A percentile compares a stretch with the other conserved stretches of the same genome.
phyloP scores from a whole-genome alignment of 768 basidiomycete genomes.

The Ramaria rubella region DNA sequence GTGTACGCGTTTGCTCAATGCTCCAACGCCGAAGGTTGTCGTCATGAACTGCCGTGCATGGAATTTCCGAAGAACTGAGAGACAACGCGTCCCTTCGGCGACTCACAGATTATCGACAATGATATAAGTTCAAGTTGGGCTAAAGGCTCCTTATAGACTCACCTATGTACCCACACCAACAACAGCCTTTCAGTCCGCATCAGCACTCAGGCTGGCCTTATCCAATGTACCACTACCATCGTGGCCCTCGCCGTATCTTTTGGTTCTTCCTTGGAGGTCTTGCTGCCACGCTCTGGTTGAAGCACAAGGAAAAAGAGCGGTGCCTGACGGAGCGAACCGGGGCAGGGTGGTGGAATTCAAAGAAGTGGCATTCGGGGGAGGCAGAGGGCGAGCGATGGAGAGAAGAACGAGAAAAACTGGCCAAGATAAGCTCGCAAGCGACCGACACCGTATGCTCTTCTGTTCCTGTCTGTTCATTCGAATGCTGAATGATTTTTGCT shows the following conservation, averaged over 20 bases:
- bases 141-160: not conserved
- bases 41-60: too few relatives aligned
- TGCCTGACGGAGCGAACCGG: slow-evolving; percentile 23
- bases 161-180: not conserved
- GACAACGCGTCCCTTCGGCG: not conserved
- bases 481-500: slow-evolving; percentile 34
- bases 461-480: slow-evolving; percentile 24
- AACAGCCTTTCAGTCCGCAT: not conserved
- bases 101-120: not conserved
- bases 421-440: slow-evolving; percentile 42
- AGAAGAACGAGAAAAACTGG: slow-evolving; percentile 41
- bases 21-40: too few relatives aligned
- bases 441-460: slow-evolving; percentile 26
- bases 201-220: not conserved
- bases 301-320: slow-evolving; percentile 30
- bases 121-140: not conserved
- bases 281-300: slow-evolving; percentile 31
- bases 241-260: slow-evolving; percentile 51
- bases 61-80: not conserved
- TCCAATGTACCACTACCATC: slow-evolving; percentile 17
- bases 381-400: slow-evolving; percentile 30
- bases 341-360: not conserved
- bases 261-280: slow-evolving; percentile 65
- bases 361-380: not conserved
- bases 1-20: too few relatives aligned